These are phyloP conservation scores for Ilex paraguariensis DNA, from an alignment of 305 asterid genomes.

Conservation along the genomic window DNA sequence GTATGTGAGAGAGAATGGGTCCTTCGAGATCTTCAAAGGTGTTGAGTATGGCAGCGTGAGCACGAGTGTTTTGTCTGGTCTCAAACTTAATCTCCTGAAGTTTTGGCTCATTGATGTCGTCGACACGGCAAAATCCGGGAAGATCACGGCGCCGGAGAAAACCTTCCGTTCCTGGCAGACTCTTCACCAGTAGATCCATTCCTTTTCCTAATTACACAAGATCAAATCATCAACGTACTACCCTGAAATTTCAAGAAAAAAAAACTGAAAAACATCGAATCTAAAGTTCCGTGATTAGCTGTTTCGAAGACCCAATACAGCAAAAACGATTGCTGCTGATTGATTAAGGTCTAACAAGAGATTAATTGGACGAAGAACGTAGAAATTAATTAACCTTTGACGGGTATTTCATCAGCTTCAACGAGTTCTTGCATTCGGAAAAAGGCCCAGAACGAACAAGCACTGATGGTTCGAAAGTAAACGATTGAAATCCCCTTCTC, in stretches of 20 bases:
- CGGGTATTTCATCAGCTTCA: constrained; percentile 28
- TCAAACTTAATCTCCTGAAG: constrained; percentile 1
- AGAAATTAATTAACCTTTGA: constrained; percentile 18
- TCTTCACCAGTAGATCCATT: constrained; percentile 30
- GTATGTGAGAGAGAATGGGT: constrained; percentile 21
- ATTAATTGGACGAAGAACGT: too few relatives aligned
- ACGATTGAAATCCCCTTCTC: constrained; percentile 10
- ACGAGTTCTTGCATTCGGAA: constrained; percentile 34
- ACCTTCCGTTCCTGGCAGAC: constrained; percentile 36
- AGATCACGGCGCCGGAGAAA: constrained; percentile 36
- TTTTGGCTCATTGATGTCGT: constrained; percentile 12
- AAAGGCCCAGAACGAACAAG: constrained; percentile 47
- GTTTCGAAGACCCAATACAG: not conserved
- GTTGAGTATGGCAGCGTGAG: constrained; percentile 25
- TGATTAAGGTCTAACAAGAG: too few relatives aligned
- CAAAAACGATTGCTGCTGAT: not conserved
- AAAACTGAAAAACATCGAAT: too few relatives aligned
- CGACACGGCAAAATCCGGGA: constrained; percentile 19
- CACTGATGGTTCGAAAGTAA: constrained; percentile 42
- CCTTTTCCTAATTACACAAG: not conserved
- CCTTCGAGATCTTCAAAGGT: constrained; percentile 41
- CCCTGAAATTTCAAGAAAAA: too few relatives aligned
- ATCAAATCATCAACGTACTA: too few relatives aligned
- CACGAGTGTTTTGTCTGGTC: constrained; percentile 10
- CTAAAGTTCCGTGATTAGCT: too few relatives aligned